A percentile compares a stretch with the other conserved stretches of the same genome.
Evolutionary conservation across 1,284 basidiomycete genomes (phyloP).

Genomic region (Xerocomus amazonicus): DNA sequence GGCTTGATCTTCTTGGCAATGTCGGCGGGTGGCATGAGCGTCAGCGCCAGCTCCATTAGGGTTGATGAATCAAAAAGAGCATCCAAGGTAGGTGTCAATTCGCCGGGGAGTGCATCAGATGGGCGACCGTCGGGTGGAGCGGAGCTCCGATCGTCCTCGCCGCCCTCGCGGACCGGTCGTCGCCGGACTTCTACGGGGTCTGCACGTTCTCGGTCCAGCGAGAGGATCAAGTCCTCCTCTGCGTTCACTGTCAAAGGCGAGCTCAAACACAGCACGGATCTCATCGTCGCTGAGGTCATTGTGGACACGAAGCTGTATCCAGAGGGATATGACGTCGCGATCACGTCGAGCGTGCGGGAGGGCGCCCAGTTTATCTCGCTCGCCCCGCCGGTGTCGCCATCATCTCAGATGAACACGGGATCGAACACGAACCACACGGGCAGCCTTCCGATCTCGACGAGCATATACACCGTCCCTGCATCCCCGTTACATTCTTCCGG

Average conservation of each 20-base stretch:
- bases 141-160: constrained; percentile 18
- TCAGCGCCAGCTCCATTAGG: constrained; percentile 2
- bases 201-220: constrained; percentile 19
- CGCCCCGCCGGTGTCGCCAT: constrained; percentile 9
- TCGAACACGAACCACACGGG: not conserved
- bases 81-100: constrained; percentile 6
- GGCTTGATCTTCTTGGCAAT: constrained; percentile 43
- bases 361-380: constrained; percentile 32
- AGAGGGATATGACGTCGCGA: constrained; percentile 59
- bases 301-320: constrained; percentile 75
- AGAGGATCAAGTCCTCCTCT: constrained; percentile 33
- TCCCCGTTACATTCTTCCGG: constrained; percentile 78
- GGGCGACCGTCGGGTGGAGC: constrained; percentile 7
- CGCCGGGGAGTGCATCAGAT: constrained; percentile 8
- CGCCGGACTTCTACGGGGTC: constrained; percentile 22
- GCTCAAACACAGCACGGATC: constrained; percentile 52
- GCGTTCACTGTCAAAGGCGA: constrained; percentile 61
- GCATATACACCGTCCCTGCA: constrained; percentile 67
- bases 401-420: constrained; percentile 1
- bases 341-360: constrained; percentile 46
- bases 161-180: constrained; percentile 11
- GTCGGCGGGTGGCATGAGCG: constrained; percentile 6
- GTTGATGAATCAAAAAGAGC: constrained; percentile 19
- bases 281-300: constrained; percentile 68
- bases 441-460: constrained; percentile 50